Base-by-base conservation (phyloP, 2,329 filamentous ascomycete genomes). In the Polytolypa hystricis region DNA sequence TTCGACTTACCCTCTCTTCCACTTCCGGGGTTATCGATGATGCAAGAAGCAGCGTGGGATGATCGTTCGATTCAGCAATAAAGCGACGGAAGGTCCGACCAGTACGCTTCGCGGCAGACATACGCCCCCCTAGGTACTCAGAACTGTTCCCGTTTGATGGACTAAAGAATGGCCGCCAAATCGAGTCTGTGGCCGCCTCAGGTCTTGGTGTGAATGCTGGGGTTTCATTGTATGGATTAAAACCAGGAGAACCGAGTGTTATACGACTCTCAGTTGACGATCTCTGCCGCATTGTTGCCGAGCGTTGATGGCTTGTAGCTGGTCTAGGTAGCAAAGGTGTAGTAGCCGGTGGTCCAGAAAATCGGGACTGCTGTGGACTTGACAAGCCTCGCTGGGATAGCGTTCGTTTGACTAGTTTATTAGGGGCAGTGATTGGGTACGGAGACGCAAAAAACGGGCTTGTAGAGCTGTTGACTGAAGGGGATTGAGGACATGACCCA, bases 331-430 rank as follows among this genome's bases (percentile, higher is more conserved):
- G 62, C 16, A 64, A 63, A 4, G 69, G 59, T n/a, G 67, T 55
- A 39, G 61, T 58, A 20, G 65, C 62, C 15, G 56, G 60, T 21
- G 63, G 49, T 16, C 48, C 52, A 6, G 55, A 52, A 11, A 42
- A 39, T 19, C 45, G 48, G 11, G 45, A 32, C 32, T 51, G 47
- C 9, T 60, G 51, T 9, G 62, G 53, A 41, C 63, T 55, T 37
- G 54, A 56, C 33, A 67, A 53, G 29, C 61, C 60, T 45, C 65
- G 66, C 33, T 73, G 60, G 8, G 74, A 78, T 14, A 67, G 64
- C 4, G 71, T 66, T 28, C 75, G 69, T 56, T 79, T 80, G 36
- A 79, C 70, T 6, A 79, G 63, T 55, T 75, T 78, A 57, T 79
- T 79, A 16, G 70, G 70, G 16, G 45, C 42, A 45, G 56, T 53